A percentile compares a stretch with the other conserved stretches of the same genome.
Conservation (phyloP, 2,329 filamentous ascomycete genomes). For the Alternaria ventricosa region DNA sequence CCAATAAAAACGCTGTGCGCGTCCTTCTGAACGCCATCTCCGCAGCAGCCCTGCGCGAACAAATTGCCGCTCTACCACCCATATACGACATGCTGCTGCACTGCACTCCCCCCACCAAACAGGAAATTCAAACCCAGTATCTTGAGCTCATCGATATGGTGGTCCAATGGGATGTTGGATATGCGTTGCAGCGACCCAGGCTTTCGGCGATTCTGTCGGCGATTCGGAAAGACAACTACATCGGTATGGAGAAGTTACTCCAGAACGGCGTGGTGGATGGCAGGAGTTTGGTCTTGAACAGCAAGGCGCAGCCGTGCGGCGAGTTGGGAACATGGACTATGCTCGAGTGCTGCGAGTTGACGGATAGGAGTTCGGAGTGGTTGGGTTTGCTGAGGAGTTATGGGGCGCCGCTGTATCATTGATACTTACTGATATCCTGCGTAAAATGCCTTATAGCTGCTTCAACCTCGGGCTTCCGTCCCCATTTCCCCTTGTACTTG, state of each 20-base stretch:
- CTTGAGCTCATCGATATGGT: constrained; percentile 22
- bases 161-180: constrained; percentile 20
- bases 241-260: constrained; percentile 20
- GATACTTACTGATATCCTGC: neutral
- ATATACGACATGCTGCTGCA: constrained; percentile 22
- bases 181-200: constrained; percentile 17
- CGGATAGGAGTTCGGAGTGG: constrained; percentile 24
- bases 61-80: constrained; percentile 23
- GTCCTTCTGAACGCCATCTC: constrained; percentile 23
- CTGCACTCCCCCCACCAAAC: constrained; percentile 9
- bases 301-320: constrained; percentile 22
- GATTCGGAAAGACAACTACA: constrained; percentile 25
- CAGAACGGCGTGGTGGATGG: constrained; percentile 18
- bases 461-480: constrained; percentile 13
- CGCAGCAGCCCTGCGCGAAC: constrained; percentile 15
- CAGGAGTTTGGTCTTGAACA: constrained; percentile 22
- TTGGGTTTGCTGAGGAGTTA: constrained; percentile 24
- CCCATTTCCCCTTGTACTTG: constrained; percentile 36
- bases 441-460: neutral
- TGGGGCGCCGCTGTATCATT: constrained; percentile 21
- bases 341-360: constrained; percentile 28
- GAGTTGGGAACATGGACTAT: constrained; percentile 23
- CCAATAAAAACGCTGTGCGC: constrained; percentile 20
- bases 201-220: constrained; percentile 24
- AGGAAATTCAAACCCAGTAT: constrained; percentile 10